phyloP scores from a whole-genome alignment of 129 eudicot genomes.

The Daucus carota region DNA sequence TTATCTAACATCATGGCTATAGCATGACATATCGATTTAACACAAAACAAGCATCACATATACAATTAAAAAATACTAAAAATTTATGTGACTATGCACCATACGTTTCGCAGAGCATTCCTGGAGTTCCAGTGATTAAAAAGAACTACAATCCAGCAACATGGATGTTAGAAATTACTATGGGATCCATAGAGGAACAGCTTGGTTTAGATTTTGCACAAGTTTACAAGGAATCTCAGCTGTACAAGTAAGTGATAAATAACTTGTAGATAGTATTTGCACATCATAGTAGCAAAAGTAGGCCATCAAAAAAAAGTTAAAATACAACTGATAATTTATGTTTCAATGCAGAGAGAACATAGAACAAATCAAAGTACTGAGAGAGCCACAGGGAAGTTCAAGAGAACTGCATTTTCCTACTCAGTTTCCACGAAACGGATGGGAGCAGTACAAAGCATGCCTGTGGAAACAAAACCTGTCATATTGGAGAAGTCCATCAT shows the following conservation, averaged over 20 bases:
- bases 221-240: slow-evolving; percentile 16
- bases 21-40: neutral
- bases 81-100: neutral
- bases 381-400: slow-evolving; percentile 13
- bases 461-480: slow-evolving; percentile 25
- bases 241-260: neutral
- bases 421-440: slow-evolving; percentile 10
- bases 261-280: neutral
- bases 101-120: slow-evolving; percentile 4
- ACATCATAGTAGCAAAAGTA: neutral
- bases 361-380: slow-evolving; percentile 3
- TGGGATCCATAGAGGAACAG: slow-evolving; percentile 13
- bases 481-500: slow-evolving; percentile 21
- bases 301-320: neutral
- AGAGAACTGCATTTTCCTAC: slow-evolving; percentile 23
- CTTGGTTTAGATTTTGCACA: slow-evolving; percentile 18
- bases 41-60: neutral
- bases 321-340: neutral
- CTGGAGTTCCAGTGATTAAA: slow-evolving; percentile 8
- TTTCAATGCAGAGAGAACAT: slow-evolving; percentile 8
- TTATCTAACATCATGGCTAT: neutral
- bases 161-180: slow-evolving; percentile 22
- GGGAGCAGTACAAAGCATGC: slow-evolving; percentile 18
- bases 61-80: too few species aligned
- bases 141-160: slow-evolving; percentile 23